phyloP scores from a whole-genome alignment of 2,329 filamentous ascomycete genomes.

The Apiospora pterosperma region DNA sequence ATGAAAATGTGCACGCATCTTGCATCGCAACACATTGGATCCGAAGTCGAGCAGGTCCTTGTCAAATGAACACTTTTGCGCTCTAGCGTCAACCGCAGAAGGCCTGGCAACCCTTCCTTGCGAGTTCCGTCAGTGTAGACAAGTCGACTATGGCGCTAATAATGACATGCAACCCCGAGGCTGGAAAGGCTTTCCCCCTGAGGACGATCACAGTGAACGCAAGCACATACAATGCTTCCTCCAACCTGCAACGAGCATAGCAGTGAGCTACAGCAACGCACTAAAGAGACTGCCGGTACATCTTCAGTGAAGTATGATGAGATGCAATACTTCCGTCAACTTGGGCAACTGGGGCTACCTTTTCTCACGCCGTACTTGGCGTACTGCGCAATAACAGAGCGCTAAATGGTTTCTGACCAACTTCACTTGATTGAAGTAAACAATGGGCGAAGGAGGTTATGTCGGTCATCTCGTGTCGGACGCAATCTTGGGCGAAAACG shows the following conservation, averaged over 20 bases:
- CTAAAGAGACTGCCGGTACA: conserved; percentile 6
- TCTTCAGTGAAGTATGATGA: background rate
- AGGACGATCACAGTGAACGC: background rate
- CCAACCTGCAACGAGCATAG: conserved; percentile 40
- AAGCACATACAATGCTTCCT: background rate
- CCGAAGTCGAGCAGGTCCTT: conserved; percentile 58
- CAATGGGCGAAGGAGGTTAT: background rate
- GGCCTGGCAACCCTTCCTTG: conserved; percentile 50
- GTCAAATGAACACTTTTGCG: conserved; percentile 32
- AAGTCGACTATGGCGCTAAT: conserved; percentile 20
- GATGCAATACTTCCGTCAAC: background rate
- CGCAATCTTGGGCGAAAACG: background rate
- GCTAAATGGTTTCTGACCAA: background rate
- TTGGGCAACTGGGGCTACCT: background rate
- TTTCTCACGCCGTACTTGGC: background rate
- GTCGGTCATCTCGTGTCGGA: background rate
- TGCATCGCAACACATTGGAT: conserved; percentile 22
- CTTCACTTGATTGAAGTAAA: background rate
- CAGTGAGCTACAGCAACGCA: conserved; percentile 44
- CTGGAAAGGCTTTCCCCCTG: conserved; percentile 10
- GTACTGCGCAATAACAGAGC: background rate
- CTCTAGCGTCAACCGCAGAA: conserved; percentile 29
- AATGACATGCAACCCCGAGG: conserved; percentile 16
- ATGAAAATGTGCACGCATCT: conserved; percentile 16
- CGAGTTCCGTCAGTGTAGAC: conserved; percentile 22